These are phyloP conservation scores for Alopecurus myosuroides DNA, from an alignment of 176 grass and related monocot genomes.

Conservation along the genomic window DNA sequence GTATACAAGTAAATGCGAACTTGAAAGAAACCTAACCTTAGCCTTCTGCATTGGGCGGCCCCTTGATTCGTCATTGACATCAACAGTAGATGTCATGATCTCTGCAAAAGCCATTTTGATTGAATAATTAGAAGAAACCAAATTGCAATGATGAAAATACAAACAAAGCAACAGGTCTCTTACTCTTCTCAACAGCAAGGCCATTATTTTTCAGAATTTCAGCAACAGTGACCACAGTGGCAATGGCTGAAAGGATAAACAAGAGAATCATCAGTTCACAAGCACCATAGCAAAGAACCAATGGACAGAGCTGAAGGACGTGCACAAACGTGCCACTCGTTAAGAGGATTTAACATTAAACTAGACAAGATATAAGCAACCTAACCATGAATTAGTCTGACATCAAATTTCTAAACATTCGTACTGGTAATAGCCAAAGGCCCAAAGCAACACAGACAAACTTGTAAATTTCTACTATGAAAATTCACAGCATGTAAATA, in stretches of 20 bases:
- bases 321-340: neutral
- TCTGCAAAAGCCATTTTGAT: conserved; percentile 38
- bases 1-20: neutral
- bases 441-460: neutral
- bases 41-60: conserved; percentile 76
- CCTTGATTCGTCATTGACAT: conserved; percentile 87
- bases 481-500: neutral
- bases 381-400: neutral
- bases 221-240: conserved; percentile 81
- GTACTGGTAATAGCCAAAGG: neutral
- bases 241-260: conserved; percentile 56
- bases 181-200: conserved; percentile 88
- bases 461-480: neutral
- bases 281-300: neutral
- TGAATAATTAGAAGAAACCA: neutral
- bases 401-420: neutral
- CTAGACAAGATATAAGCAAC: neutral
- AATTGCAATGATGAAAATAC: neutral
- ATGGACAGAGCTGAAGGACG: neutral
- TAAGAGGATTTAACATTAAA: neutral
- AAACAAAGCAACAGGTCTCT: conserved; percentile 13
- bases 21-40: conserved; percentile 47
- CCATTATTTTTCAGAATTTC: conserved; percentile 97
- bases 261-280: neutral
- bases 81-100: conserved; percentile 85